Evolutionary conservation across 2,329 filamentous ascomycete genomes (phyloP), one percentile per base, ranked within the genome.

Genomic region (Cryphonectria japonica): DNA sequence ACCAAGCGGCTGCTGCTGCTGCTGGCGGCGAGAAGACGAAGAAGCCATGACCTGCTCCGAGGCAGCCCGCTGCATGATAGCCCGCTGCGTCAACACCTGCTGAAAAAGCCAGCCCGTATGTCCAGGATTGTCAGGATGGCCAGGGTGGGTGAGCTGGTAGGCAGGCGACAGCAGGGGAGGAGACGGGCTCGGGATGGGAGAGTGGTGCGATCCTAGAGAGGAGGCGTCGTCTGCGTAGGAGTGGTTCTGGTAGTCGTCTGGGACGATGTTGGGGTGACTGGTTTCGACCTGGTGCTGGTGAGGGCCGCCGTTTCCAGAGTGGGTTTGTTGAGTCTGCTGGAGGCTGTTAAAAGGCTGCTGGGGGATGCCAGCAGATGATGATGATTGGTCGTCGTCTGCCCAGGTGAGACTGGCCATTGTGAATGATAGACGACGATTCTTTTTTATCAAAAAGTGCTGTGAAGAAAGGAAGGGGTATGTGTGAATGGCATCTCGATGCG

Each of bases 391-490:
- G 46, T 37, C 46, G 46, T 13, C 65, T 41, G 26, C 37, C 65
- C 37, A 43, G 52, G n/a, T n/a, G 37, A 19, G 8, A 37, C 29
- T 39, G 52, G 57, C 52, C 65, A 67, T 67, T 52, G 57, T 59
- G 34, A 16, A 22, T 2, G 13, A 4, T 66, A 32, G 11, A 32
- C 3, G 13, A 32, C 29, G 8, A 5, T 50, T 22, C 22, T 22
- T 50, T 8, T 8, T 50, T 50, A 7, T 50, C 43, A 50, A n/a
- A 22, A 50, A 7, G n/a, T n/a, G 46, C 0, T 2, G 7, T 50
- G 16, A n/a, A 50, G 46, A 50, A 50, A 9, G 2, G 46, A n/a
- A 11, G 16, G 46, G 19, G 46, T n/a, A n/a, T 9, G 22, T 9
- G 46, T 50, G 46, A 50, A 50, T 50, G 16, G 46, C 46, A 50